A percentile compares a stretch with the other conserved stretches of the same genome.
Conservation (phyloP, 257 asterid species). For the Solanum appendiculatum region DNA sequence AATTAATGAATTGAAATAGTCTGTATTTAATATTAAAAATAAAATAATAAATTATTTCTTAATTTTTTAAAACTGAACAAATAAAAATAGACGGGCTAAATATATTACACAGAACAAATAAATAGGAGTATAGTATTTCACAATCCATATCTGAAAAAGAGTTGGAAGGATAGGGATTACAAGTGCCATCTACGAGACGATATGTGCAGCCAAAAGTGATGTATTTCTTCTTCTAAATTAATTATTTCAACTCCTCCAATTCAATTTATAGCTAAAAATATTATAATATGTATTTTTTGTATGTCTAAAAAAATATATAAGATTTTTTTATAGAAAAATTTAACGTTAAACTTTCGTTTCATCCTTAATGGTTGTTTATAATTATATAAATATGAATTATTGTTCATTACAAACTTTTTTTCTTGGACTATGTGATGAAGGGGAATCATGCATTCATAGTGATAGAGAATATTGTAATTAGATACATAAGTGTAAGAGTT, state of each 20-base stretch:
- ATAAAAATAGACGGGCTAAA: accelerated
- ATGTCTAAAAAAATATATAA: neutral
- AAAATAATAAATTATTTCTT: no score
- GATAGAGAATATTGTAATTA: neutral
- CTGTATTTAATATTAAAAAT: no score
- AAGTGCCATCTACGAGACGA: neutral
- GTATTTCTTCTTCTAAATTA: neutral
- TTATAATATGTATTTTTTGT: neutral
- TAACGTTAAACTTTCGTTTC: neutral
- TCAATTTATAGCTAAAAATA: neutral
- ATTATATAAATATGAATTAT: neutral
- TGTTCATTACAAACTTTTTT: neutral
- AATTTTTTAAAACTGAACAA: no score
- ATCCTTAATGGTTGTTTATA: neutral
- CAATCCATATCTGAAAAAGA: neutral
- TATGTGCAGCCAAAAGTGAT: neutral
- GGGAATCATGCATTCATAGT: neutral
- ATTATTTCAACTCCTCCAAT: neutral
- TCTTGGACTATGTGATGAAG: neutral
- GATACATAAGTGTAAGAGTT: neutral
- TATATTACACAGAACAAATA: neutral
- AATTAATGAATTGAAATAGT: neutral
- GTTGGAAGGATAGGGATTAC: neutral
- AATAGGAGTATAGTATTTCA: neutral
- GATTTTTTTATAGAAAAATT: neutral